These are phyloP conservation scores for Penicillium tannophilum DNA, from an alignment of 495 filamentous ascomycete species.

Conservation along the genomic window DNA sequence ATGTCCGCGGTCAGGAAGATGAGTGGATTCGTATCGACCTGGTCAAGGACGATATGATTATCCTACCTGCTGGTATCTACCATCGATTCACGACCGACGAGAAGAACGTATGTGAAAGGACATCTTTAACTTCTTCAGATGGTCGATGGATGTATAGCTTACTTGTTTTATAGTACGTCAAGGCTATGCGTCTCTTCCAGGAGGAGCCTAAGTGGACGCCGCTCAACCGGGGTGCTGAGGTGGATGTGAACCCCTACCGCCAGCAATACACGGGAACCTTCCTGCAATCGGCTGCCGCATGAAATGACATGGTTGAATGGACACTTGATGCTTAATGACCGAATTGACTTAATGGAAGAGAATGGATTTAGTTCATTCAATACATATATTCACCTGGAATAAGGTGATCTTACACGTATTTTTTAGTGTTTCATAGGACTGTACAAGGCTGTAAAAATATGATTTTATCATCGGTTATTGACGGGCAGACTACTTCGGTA, in stretches of 20 bases:
- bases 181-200: constrained; percentile 96
- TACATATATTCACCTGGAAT: neutral
- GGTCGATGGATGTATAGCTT: neutral
- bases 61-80: constrained; percentile 95
- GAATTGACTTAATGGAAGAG: constrained; percentile 11
- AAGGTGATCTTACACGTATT: neutral
- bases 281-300: constrained; percentile 30
- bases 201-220: constrained; percentile 99
- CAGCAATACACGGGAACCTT: constrained; percentile 66
- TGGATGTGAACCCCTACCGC: constrained; percentile 77
- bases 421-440: neutral
- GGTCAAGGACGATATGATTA: constrained; percentile 73
- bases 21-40: constrained; percentile 86
- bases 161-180: constrained; percentile 69
- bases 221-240: constrained; percentile 75
- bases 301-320: neutral
- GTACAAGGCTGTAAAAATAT: neutral
- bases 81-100: constrained; percentile 95
- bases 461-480: neutral
- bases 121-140: constrained; percentile 1
- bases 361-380: constrained; percentile 3
- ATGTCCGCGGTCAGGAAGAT: constrained; percentile 71
- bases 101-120: constrained; percentile 68
- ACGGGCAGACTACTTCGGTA: neutral
- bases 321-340: constrained; percentile 24